phyloP scores from a whole-genome alignment of 192 early-diverging fungal species.

The Chytriomyces confervae region DNA sequence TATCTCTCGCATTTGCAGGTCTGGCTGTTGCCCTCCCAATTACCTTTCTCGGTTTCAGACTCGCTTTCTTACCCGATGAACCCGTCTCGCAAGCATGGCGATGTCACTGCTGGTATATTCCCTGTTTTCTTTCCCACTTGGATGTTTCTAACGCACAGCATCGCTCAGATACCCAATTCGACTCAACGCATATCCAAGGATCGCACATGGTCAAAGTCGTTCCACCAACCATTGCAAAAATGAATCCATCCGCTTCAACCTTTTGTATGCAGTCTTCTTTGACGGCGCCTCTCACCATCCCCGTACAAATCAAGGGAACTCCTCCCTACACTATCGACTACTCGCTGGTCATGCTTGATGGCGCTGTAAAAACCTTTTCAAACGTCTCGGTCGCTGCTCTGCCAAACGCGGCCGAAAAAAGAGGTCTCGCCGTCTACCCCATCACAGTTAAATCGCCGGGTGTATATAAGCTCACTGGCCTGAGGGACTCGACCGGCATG shows the following conservation, averaged over 20 bases:
- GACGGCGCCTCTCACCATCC: slow-evolving; percentile 10
- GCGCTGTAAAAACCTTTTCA: slow-evolving; percentile 16
- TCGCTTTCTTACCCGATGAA: neutral
- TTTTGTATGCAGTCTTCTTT: slow-evolving; percentile 40
- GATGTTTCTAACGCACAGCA: neutral
- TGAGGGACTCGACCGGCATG: slow-evolving; percentile 22
- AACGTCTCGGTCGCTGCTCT: slow-evolving; percentile 27
- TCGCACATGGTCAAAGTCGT: slow-evolving; percentile 55
- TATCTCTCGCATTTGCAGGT: no score
- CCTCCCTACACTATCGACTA: slow-evolving; percentile 49
- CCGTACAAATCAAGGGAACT: slow-evolving; percentile 51
- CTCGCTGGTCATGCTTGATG: slow-evolving; percentile 36
- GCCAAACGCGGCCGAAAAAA: neutral
- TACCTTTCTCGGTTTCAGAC: neutral
- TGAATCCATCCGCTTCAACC: slow-evolving; percentile 41
- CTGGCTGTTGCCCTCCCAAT: neutral
- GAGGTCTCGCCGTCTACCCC: slow-evolving; percentile 17
- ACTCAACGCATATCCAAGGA: slow-evolving; percentile 49
- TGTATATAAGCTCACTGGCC: slow-evolving; percentile 34
- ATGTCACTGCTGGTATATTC: neutral
- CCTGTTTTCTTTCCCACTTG: neutral
- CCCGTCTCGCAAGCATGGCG: neutral
- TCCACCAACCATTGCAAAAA: slow-evolving; percentile 49
- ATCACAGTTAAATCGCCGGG: slow-evolving; percentile 29
- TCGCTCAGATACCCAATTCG: neutral